phyloP scores from a whole-genome alignment of 805 yeast species.

The Priceomyces carsonii region DNA sequence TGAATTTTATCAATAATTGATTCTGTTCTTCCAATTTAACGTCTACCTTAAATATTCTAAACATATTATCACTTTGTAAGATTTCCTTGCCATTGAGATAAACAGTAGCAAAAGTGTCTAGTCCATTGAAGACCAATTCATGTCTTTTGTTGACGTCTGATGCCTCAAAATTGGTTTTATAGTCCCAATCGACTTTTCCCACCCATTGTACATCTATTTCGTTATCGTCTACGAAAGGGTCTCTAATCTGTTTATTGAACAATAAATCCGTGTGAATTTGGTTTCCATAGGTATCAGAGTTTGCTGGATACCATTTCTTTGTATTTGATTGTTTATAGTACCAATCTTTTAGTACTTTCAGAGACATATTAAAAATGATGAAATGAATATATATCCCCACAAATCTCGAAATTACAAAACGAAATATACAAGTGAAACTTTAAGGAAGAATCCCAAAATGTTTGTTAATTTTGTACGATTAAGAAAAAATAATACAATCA shows the following conservation, averaged over 20 bases:
- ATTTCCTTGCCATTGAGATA: constrained; percentile 38
- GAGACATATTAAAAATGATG: too few relatives aligned
- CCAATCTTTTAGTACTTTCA: constrained; percentile 5
- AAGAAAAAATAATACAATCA: too few relatives aligned
- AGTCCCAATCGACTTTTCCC: constrained; percentile 52
- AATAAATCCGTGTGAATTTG: constrained; percentile 46
- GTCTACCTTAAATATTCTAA: constrained; percentile 31
- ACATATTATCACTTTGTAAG: constrained; percentile 45
- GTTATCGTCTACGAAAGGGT: constrained; percentile 47
- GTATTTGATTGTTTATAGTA: constrained; percentile 2
- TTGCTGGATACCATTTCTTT: constrained; percentile 7
- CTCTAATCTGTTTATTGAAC: constrained; percentile 37
- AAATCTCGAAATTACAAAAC: too few relatives aligned
- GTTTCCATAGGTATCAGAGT: constrained; percentile 5
- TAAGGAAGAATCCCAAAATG: too few relatives aligned
- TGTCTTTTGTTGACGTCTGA: constrained; percentile 11
- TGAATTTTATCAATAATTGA: constrained; percentile 34
- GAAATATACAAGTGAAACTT: too few relatives aligned
- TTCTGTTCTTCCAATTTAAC: constrained; percentile 26
- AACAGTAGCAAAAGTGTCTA: constrained; percentile 45
- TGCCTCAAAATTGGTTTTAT: constrained; percentile 22
- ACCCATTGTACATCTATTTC: constrained; percentile 52
- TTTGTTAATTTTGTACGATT: too few relatives aligned
- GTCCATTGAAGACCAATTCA: constrained; percentile 41
- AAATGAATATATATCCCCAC: too few relatives aligned